These are phyloP conservation scores for Xerophyta viscosa DNA, from an alignment of 106 monocot species.

Conservation along the genomic window DNA sequence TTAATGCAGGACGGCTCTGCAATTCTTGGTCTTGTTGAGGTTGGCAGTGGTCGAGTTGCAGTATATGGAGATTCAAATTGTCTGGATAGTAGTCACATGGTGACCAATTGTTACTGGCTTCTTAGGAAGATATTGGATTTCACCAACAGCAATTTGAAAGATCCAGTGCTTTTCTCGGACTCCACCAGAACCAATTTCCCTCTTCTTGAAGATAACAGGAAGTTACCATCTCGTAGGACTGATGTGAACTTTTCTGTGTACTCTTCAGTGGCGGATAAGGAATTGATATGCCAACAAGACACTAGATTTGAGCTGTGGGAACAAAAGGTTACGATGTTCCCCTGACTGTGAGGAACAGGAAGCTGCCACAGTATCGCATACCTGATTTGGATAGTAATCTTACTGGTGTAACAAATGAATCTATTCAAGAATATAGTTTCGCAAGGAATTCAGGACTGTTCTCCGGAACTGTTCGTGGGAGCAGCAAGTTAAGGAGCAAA, in stretches of 20 bases:
- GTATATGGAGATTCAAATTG: constrained; percentile 99
- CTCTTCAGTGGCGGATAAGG: constrained; percentile 68
- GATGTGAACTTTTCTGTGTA: constrained; percentile 90
- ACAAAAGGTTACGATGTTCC: constrained; percentile 69
- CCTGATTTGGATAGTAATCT: constrained; percentile 14
- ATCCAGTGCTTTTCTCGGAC: constrained; percentile 81
- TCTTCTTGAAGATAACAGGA: constrained; percentile 32
- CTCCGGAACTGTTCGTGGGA: constrained; percentile 12
- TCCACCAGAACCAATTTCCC: constrained; percentile 48
- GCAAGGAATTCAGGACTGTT: constrained; percentile 14
- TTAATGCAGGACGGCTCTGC: constrained; percentile 52
- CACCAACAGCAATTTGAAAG: constrained; percentile 55
- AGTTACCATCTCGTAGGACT: constrained; percentile 61
- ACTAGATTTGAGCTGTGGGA: constrained; percentile 87
- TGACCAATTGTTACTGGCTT: constrained; percentile 96
- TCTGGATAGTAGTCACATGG: constrained; percentile 98
- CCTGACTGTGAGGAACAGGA: constrained; percentile 47
- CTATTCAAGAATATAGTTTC: constrained; percentile 5
- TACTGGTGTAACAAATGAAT: constrained; percentile 17
- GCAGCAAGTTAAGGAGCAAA: constrained; percentile 31
- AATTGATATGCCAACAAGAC: constrained; percentile 77
- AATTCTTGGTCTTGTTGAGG: constrained; percentile 75
- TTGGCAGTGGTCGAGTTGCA: constrained; percentile 61
- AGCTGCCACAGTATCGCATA: constrained; percentile 59
- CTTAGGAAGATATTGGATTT: constrained; percentile 83